phyloP scores from a whole-genome alignment of 257 asterid genomes.

The Solanum pinnatisectum region DNA sequence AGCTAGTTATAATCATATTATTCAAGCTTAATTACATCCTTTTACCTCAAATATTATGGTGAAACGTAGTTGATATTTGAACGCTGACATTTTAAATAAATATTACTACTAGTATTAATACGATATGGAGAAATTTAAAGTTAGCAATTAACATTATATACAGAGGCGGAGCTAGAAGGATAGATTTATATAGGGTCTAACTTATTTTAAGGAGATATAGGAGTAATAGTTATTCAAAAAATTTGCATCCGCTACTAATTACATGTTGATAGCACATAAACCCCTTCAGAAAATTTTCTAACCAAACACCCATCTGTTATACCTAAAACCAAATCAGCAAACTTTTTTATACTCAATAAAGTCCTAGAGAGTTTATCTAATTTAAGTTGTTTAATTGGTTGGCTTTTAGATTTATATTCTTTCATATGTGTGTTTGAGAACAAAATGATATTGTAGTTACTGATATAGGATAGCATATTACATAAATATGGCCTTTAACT shows the following conservation, averaged over 20 bases:
- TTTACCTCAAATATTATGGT: not conserved
- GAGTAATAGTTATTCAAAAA: not conserved
- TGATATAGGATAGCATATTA: not conserved
- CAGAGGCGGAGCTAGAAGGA: not conserved
- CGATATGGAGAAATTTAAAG: not conserved
- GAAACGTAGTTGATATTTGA: not conserved
- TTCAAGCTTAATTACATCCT: not conserved
- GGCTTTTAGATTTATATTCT: not conserved
- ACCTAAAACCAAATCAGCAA: not conserved
- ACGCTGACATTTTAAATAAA: no score
- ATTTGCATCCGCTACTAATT: rapidly evolving
- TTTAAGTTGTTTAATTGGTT: not conserved
- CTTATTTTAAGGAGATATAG: not conserved
- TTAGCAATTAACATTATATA: not conserved
- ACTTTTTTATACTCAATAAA: not conserved
- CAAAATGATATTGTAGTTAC: not conserved
- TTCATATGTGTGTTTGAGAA: not conserved
- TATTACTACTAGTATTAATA: no score
- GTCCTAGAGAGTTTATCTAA: not conserved
- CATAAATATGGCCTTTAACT: not conserved
- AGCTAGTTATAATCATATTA: not conserved
- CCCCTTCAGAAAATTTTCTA: not conserved
- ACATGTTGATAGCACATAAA: not conserved
- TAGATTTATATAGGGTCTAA: not conserved
- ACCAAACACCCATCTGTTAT: not conserved